Evolutionary conservation across 75 land plant species (phyloP), one percentile per base, ranked within the genome.

Genomic region (Cryptomeria japonica): DNA sequence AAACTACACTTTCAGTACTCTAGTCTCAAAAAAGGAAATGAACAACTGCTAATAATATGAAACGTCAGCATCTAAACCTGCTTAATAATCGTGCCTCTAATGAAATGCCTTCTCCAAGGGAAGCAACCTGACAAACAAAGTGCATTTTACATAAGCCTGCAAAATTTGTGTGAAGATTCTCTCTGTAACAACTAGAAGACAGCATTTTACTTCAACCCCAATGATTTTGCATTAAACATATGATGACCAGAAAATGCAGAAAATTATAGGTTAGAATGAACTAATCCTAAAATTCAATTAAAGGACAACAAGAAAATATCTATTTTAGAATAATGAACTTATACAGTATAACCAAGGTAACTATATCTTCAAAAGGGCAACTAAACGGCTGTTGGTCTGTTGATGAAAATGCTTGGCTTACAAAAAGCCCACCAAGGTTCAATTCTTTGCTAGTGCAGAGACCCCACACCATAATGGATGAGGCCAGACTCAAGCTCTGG

Each of bases 71-170:
- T 14, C 10, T 14, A 34, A 47, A 96, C 99, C 99, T 95, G 93
- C 89, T 97, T 86, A 98, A 89, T 34, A 98, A 86, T 76, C 95
- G 92, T 19, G 97, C 96, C 86, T 96, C 97, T 85, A 96, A 61
- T 2, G 97, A 95, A 58, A 96, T 93, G 31, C 97, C 97, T 90
- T 96, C 97, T 68, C 97, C 97, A 84, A 96, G 93, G 51, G 90
- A 36, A 72, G 96, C 95, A 87, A 95, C 96, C 96, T 95, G 79
- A 80, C 58, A 56, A 90, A 19, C 9, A 85, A 87, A 36, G 56
- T 19, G 16, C 31, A 42, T 25, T 75, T 64, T 39, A 25, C 80
- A n/a, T 64, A 82, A 82, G 41, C 47, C 31, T 46, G 32, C 47
- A 80, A 39, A 19, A 79, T 38, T 78, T 31, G 0, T 18, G 22